Conservation (phyloP, 2,329 filamentous ascomycete species). For the Fusarium multiceps region DNA sequence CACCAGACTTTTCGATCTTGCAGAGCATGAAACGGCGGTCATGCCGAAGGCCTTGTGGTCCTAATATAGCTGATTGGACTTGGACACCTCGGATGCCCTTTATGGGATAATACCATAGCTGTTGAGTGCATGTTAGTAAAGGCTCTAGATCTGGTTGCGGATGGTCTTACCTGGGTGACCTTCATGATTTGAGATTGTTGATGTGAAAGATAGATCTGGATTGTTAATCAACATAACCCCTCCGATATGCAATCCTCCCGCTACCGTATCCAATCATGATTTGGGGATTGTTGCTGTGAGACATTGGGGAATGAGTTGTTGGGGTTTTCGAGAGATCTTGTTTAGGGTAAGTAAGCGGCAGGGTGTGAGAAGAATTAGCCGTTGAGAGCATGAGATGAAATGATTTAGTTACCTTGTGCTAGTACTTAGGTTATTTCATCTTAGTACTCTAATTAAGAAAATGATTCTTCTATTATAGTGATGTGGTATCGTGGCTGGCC, state of each 20-base stretch:
- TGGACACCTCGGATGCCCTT: slow-evolving; percentile 75
- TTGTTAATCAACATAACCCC: slow-evolving; percentile 34
- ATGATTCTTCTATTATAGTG: too few species aligned
- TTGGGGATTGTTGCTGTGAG: neutral
- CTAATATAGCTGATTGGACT: slow-evolving; percentile 64
- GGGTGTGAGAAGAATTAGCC: neutral
- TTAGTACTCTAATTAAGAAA: too few species aligned
- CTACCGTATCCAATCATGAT: slow-evolving; percentile 6
- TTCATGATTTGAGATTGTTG: slow-evolving; percentile 44
- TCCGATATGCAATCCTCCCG: slow-evolving; percentile 3
- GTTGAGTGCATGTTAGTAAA: slow-evolving; percentile 9
- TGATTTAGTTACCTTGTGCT: neutral
- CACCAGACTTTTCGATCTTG: slow-evolving; percentile 57
- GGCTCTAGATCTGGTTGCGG: neutral
- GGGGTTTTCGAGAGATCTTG: neutral
- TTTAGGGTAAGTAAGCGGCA: neutral
- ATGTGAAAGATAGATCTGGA: slow-evolving; percentile 13
- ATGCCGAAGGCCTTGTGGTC: slow-evolving; percentile 70
- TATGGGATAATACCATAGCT: slow-evolving; percentile 78
- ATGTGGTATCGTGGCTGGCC: too few species aligned
- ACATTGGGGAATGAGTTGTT: neutral
- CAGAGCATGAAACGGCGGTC: slow-evolving; percentile 79
- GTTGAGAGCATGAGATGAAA: neutral
- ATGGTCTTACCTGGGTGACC: slow-evolving; percentile 46
- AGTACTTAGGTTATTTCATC: too few species aligned